Evolutionary conservation across 352 stramenopile species (phyloP), one percentile per base, ranked within the genome.

Genomic region (Globisporangium abappressorium): DNA sequence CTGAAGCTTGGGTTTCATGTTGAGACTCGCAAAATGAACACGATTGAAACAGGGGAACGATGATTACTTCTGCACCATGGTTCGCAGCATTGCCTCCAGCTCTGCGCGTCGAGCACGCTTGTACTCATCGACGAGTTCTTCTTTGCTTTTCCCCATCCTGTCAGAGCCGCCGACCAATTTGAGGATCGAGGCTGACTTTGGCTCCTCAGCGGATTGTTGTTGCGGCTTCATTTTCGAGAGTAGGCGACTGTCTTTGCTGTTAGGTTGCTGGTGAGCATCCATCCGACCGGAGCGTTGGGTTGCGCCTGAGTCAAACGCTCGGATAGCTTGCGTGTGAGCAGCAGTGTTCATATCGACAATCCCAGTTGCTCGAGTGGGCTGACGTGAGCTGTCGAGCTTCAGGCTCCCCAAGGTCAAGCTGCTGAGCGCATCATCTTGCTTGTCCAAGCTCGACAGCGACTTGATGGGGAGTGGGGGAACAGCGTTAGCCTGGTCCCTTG

Each of bases 71-170:
- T 85, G 69, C 18, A 85, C 72, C 81, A 91, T 90, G 3, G 81
- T 87, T 54, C 83, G 73, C 66, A 91, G 74, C 78, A 90, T 88
- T 1, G 80, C 81, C 57, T 91, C 80, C 41, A 91, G 74, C 24
- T 91, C 83, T 11, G 74, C 72, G 49, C 83, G 78, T n/a, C 83
- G 70, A 18, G 80, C 81, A 18, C 78, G 81, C 36, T 90, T 91
- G 62, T 91, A 91, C 14, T 89, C 78, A 26, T 89, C 75, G 0
- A 90, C 75, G 5, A 91, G 66, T 30, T 89, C 76, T 26, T 81
- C 78, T 33, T 80, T 84, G 36, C 68, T 79, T 72, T 83, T 89
- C 28, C 78, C 78, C 54, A 68, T 72, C 6, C 62, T 62, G 24
- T 86, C 70, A 7, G 60, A 64, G 22, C 70, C 63, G 0, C 72